Evolutionary conservation across 805 yeast species (phyloP), one percentile per base, ranked within the genome.

Genomic region (Candida pini): DNA sequence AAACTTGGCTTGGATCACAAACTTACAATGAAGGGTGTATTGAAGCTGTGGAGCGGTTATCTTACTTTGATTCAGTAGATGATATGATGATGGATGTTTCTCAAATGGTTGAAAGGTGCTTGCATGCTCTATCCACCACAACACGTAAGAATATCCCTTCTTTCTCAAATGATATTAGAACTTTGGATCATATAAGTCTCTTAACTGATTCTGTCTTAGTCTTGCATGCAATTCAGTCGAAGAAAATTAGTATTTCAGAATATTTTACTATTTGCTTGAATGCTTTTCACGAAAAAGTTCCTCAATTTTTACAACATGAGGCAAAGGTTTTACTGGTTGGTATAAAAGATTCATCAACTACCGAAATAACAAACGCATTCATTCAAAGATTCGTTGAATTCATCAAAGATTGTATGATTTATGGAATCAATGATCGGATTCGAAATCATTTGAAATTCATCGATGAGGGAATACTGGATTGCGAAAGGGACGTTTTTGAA

Each of bases 321-420:
- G n/a, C 10, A 8, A 12, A 22, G 8, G 5, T 7, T 22, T n/a
- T 18, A 6, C 20, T 48, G 20, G n/a, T 43, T 15, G 13, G 21
- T 3, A 27, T 26, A 18, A 9, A 34, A 5, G 39, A 36, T 13
- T 21, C 23, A 10, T n/a, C n/a, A n/a, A n/a, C n/a, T n/a, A n/a
- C n/a, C n/a, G n/a, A n/a, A n/a, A 30, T 50, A 6, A 47, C 43
- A 20, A 36, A 40, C 26, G 19, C 14, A 3, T 51, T 44, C 27
- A 26, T 48, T 18, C 47, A 46, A 26, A 39, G 26, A 14, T 49
- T 51, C 33, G 45, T 50, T 29, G 50, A 44, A 31, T 41, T 53
- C 21, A 39, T 48, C 34, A 46, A 43, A 29, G 56, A 53, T 26
- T 48, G 47, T 25, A 45, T 47, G 45, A 44, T 51, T 6, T 43